phyloP scores from a whole-genome alignment of 2,329 filamentous ascomycete species.

The Aspergillus neotritici region DNA sequence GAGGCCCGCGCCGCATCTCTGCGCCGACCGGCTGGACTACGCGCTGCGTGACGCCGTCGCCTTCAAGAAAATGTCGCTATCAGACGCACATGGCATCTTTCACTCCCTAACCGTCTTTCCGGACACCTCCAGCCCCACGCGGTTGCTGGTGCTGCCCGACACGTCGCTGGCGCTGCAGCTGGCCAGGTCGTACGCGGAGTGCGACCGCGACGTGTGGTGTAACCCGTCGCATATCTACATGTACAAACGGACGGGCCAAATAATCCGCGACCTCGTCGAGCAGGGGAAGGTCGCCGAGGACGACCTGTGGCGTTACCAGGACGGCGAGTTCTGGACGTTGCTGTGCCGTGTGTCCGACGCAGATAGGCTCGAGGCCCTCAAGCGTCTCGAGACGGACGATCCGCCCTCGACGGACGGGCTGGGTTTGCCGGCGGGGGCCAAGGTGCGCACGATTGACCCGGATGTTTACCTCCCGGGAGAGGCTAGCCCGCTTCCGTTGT shows the following conservation, averaged over 20 bases:
- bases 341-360: conserved; percentile 20
- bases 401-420: conserved; percentile 8
- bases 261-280: conserved; percentile 28
- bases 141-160: conserved; percentile 31
- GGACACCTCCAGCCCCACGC: conserved; percentile 14
- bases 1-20: conserved; percentile 34
- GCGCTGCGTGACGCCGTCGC: conserved; percentile 33
- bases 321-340: conserved; percentile 33
- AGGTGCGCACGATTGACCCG: conserved; percentile 32
- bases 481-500: conserved; percentile 10
- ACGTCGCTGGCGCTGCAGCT: conserved; percentile 25
- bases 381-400: too few relatives aligned
- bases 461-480: conserved; percentile 18
- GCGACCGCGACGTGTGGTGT: conserved; percentile 36
- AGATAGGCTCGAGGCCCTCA: conserved; percentile 11
- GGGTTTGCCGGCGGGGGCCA: conserved; percentile 22
- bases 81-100: conserved; percentile 25
- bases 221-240: conserved; percentile 34
- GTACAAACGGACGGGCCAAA: conserved; percentile 27
- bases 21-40: conserved; percentile 40
- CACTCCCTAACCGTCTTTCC: conserved; percentile 27
- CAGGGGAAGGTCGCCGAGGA: conserved; percentile 22
- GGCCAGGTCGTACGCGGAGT: conserved; percentile 29
- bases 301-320: conserved; percentile 31
- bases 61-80: conserved; percentile 27